These are phyloP conservation scores for Bruguiera gymnorhiza DNA, from an alignment of 345 rosid species.

Conservation along the genomic window DNA sequence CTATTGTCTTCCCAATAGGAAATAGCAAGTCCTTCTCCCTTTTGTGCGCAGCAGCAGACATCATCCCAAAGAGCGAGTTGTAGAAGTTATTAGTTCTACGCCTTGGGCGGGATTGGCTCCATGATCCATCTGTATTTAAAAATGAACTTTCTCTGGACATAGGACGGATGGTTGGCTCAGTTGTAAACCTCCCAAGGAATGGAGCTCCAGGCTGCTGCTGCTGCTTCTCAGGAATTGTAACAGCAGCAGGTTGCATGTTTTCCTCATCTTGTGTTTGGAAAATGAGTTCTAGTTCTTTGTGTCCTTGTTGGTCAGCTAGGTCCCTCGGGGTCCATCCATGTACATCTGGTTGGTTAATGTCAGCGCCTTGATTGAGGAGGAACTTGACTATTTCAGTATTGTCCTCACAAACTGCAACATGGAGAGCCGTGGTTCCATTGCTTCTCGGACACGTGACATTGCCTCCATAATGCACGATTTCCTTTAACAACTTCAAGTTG, in stretches of 20 bases:
- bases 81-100: slow-evolving; percentile 58
- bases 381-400: slow-evolving; percentile 61
- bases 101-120: slow-evolving; percentile 44
- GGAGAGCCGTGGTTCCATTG: slow-evolving; percentile 73
- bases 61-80: slow-evolving; percentile 73
- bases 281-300: slow-evolving; percentile 58
- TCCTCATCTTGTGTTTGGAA: slow-evolving; percentile 41
- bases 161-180: slow-evolving; percentile 66
- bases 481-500: slow-evolving; percentile 53
- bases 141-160: slow-evolving; percentile 24
- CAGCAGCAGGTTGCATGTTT: slow-evolving; percentile 29
- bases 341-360: slow-evolving; percentile 53
- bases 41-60: slow-evolving; percentile 53
- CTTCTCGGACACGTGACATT: slow-evolving; percentile 46
- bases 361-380: slow-evolving; percentile 65
- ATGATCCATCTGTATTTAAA: slow-evolving; percentile 40
- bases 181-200: slow-evolving; percentile 61
- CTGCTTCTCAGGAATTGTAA: slow-evolving; percentile 48
- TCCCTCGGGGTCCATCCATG: slow-evolving; percentile 65
- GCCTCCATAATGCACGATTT: slow-evolving; percentile 52
- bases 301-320: slow-evolving; percentile 87
- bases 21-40: slow-evolving; percentile 35
- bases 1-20: slow-evolving; percentile 20
- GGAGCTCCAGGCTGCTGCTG: slow-evolving; percentile 29
- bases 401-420: slow-evolving; percentile 73